Evolutionary conservation across 2,329 filamentous ascomycete genomes (phyloP).

Genomic region (Talaromyces sp.): DNA sequence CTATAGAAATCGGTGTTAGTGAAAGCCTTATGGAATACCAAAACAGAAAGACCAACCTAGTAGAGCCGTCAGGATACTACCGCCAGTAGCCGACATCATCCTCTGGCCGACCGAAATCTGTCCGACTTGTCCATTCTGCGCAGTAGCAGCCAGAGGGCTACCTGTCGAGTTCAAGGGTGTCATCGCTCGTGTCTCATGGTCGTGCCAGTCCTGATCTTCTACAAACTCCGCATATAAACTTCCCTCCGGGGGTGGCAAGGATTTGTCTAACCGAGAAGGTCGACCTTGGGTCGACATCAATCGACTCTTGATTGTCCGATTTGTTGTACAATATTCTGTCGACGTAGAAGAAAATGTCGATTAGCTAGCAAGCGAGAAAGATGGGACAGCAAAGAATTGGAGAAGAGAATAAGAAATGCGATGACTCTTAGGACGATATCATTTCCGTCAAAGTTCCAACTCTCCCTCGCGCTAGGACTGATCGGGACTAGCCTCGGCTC

Average conservation of each 20-base stretch:
- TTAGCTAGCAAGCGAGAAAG: neutral
- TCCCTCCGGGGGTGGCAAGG: constrained; percentile 23
- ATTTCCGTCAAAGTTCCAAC: constrained; percentile 3
- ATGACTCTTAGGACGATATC: constrained; percentile 7
- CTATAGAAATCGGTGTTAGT: too few species aligned
- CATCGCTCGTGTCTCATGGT: constrained; percentile 37
- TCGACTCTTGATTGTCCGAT: neutral
- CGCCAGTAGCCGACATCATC: constrained; percentile 91
- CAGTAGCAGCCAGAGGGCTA: constrained; percentile 24
- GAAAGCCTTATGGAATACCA: too few species aligned
- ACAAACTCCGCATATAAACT: constrained; percentile 13
- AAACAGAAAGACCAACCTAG: constrained; percentile 61
- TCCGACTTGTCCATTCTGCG: constrained; percentile 22
- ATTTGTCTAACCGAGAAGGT: constrained; percentile 24
- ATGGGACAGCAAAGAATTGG: neutral
- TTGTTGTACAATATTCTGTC: neutral
- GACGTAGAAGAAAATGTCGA: neutral
- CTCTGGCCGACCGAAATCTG: constrained; percentile 80
- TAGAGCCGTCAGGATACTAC: constrained; percentile 84
- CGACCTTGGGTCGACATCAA: constrained; percentile 31
- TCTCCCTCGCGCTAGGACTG: neutral
- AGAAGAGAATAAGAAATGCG: neutral
- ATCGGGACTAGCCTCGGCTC: constrained; percentile 1
- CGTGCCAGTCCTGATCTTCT: constrained; percentile 28
- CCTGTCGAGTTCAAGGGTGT: constrained; percentile 30